Conservation (phyloP, 116 monocot genomes). For the Dioscorea cayenensis region DNA sequence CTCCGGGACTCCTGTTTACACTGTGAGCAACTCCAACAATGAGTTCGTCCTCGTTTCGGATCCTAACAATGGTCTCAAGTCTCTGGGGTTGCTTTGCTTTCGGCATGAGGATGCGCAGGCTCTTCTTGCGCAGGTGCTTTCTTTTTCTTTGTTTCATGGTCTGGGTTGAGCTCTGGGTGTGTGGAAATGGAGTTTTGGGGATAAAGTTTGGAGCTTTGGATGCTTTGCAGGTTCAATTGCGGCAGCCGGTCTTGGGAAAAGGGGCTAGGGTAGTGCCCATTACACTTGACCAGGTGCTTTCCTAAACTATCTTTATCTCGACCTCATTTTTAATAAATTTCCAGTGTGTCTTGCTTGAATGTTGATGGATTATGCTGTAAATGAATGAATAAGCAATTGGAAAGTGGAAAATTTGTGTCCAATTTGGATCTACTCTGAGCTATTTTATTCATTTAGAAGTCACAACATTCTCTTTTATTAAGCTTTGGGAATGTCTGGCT, state of each 20-base stretch:
- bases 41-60: constrained; percentile 97
- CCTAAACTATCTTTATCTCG: not conserved
- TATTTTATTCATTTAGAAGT: no score
- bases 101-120: constrained; percentile 86
- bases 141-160: not conserved
- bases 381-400: no score
- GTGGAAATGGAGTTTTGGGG: not conserved
- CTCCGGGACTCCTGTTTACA: constrained; percentile 73
- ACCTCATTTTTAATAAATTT: not conserved
- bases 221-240: constrained; percentile 51
- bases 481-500: no score
- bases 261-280: constrained; percentile 96
- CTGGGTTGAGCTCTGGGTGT: not conserved
- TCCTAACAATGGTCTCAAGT: constrained; percentile 57
- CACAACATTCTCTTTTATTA: no score
- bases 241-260: constrained; percentile 71
- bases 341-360: not conserved
- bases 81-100: constrained; percentile 90
- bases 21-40: constrained; percentile 88
- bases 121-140: constrained; percentile 69
- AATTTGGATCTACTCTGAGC: no score
- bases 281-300: constrained; percentile 80
- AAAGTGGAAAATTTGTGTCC: no score
- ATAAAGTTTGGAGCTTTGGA: constrained; percentile 3
- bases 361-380: not conserved